Evolutionary conservation across 2,329 filamentous ascomycete genomes (phyloP).

Genomic region (Alternaria gaisen): DNA sequence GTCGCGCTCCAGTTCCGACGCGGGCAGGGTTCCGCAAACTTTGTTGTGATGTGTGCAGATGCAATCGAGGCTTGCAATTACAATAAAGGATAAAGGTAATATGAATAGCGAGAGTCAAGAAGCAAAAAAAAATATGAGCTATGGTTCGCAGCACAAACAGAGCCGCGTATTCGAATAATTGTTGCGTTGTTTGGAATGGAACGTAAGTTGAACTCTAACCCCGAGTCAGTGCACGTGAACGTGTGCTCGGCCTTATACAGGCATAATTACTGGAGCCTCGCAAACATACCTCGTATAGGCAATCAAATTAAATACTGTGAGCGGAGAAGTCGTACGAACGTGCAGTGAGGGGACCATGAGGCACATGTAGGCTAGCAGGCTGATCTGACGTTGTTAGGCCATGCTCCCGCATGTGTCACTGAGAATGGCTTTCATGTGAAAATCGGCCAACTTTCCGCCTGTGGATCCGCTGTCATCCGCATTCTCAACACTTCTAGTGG

Average conservation of each 20-base stretch:
- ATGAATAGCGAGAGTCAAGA: conserved; percentile 19
- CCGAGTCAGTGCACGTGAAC: conserved; percentile 38
- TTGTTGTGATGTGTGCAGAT: conserved; percentile 8
- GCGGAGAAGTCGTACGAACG: conserved; percentile 10
- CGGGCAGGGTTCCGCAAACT: conserved; percentile 15
- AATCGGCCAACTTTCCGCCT: conserved; percentile 29
- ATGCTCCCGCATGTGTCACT: conserved; percentile 19
- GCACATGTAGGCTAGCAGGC: conserved; percentile 17
- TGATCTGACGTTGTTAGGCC: conserved; percentile 20
- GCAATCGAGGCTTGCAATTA: conserved; percentile 10
- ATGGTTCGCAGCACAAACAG: conserved; percentile 11
- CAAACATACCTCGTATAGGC: conserved; percentile 38
- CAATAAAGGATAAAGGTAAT: conserved; percentile 11
- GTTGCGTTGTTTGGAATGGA: conserved; percentile 35
- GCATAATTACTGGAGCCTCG: conserved; percentile 21
- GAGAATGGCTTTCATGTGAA: conserved; percentile 38
- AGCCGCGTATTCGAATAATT: conserved; percentile 24
- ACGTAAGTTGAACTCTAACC: conserved; percentile 28
- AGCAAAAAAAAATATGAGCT: conserved; percentile 13
- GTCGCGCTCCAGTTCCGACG: conserved; percentile 15
- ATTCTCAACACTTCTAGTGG: conserved; percentile 24
- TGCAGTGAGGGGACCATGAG: conserved; percentile 18
- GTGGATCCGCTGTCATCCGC: conserved; percentile 24
- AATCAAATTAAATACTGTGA: conserved; percentile 20
- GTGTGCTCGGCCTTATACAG: conserved; percentile 26